Percentiles rank a stretch among this genome's conserved stretches.
These are phyloP conservation scores for Aureobasidium sp. DNA, from an alignment of 2,329 filamentous ascomycete genomes.

Conservation along the genomic window DNA sequence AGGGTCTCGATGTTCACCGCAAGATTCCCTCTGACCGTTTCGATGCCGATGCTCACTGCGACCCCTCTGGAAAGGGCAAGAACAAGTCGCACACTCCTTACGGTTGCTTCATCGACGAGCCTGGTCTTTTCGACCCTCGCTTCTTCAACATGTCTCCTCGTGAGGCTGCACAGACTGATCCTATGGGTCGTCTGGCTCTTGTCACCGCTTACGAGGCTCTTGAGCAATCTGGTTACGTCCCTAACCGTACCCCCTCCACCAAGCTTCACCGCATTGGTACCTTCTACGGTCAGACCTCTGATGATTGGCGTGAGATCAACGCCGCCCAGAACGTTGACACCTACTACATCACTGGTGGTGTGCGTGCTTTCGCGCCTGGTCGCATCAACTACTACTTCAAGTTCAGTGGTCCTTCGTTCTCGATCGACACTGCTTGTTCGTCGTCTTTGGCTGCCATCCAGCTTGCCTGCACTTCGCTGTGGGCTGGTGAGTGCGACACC, in stretches of 20 bases:
- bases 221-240: constrained; percentile 71
- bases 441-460: constrained; percentile 66
- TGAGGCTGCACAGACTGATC: constrained; percentile 72
- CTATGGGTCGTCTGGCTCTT: constrained; percentile 69
- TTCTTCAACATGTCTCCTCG: constrained; percentile 85
- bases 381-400: constrained; percentile 71
- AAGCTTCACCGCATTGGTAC: constrained; percentile 58
- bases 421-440: constrained; percentile 70
- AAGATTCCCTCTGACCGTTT: constrained; percentile 64
- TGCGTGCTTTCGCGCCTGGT: constrained; percentile 53
- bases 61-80: constrained; percentile 61
- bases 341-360: constrained; percentile 57
- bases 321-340: constrained; percentile 63
- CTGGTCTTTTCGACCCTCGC: constrained; percentile 68
- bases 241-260: constrained; percentile 61
- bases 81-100: constrained; percentile 72
- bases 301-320: constrained; percentile 72
- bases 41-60: constrained; percentile 61
- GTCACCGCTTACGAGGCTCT: constrained; percentile 73
- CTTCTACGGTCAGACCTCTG: constrained; percentile 67
- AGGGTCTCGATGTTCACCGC: constrained; percentile 66
- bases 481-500: constrained; percentile 70
- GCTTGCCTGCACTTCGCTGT: constrained; percentile 62
- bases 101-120: constrained; percentile 68
- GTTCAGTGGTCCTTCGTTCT: constrained; percentile 64